Conservation (phyloP, 495 filamentous ascomycete species). For the Zalerion maritima region DNA sequence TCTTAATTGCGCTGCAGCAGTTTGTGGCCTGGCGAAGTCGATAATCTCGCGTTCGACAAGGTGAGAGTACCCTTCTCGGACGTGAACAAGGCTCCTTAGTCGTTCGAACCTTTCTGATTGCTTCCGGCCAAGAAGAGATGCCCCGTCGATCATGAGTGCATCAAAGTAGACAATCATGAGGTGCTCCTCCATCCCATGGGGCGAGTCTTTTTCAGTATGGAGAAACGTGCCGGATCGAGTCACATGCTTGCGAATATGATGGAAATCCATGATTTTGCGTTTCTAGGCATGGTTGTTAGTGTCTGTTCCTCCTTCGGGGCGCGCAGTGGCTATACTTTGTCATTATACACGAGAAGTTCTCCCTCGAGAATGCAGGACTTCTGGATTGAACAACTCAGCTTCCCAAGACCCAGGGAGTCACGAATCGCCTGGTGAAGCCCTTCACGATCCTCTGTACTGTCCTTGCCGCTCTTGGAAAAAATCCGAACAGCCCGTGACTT, state of each 20-base stretch:
- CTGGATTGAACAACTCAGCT: slow-evolving; percentile 39
- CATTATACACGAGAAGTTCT: slow-evolving; percentile 65
- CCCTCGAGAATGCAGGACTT: slow-evolving; percentile 64
- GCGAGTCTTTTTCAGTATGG: slow-evolving; percentile 54
- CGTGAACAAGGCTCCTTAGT: slow-evolving; percentile 42
- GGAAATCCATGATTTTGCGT: slow-evolving; percentile 49
- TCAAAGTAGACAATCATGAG: slow-evolving; percentile 80
- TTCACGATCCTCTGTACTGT: slow-evolving; percentile 58
- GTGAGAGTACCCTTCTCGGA: slow-evolving; percentile 41
- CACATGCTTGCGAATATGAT: slow-evolving; percentile 70
- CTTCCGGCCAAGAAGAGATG: slow-evolving; percentile 43
- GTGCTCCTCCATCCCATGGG: slow-evolving; percentile 49
- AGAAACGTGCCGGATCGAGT: slow-evolving; percentile 57
- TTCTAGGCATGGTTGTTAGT: slow-evolving; percentile 8
- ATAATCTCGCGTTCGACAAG: slow-evolving; percentile 47
- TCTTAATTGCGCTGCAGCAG: slow-evolving; percentile 35
- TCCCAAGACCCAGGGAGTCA: slow-evolving; percentile 43
- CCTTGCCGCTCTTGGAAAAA: slow-evolving; percentile 84
- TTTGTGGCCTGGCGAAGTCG: slow-evolving; percentile 36
- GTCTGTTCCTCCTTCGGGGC: background rate
- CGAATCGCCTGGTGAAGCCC: slow-evolving; percentile 40
- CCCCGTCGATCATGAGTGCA: slow-evolving; percentile 54
- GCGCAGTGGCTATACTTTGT: slow-evolving; percentile 24
- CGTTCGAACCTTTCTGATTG: slow-evolving; percentile 45
- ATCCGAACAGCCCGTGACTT: slow-evolving; percentile 50